Evolutionary conservation across 2,329 filamentous ascomycete species (phyloP), one percentile per base, ranked within the genome.

Genomic region (Fusarium paranaense): DNA sequence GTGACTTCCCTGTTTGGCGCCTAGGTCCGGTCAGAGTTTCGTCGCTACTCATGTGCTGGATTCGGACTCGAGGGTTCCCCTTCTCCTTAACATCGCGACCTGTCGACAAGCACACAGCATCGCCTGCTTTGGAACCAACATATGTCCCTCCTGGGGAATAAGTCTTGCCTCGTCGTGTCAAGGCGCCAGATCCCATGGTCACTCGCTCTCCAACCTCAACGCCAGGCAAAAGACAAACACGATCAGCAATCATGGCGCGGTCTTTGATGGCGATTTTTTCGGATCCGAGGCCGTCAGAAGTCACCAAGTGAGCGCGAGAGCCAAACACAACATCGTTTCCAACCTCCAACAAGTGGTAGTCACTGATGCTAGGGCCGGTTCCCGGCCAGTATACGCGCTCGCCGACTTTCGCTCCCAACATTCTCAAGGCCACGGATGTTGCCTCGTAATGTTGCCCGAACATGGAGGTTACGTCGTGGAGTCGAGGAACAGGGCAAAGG

Each of bases 251-350:
- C 88, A 90, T 90, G 22, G 87, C 84, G 2, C 86, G 81, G 65
- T 87, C 84, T 8, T 81, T 78, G 58, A 90, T 85, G 14, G 79
- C 82, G 56, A 90, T 82, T 10, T 75, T 80, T 16, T 87, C 86
- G 13, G 86, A 87, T 1, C 88, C 86, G 25, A 77, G 80, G 4
- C 84, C 86, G 75, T 90, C 88, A 0, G 87, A 87, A 1, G 87
- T 90, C 33, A 90, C 79, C 0, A 90, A 74, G 65, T 88, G 85
- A 4, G 88, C 86, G 4, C 88, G 84, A 14, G 88, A 90, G 0
- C 89, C 88, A 70, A 90, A 90, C 11, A 90, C 87, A n/a, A 90
- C 88, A 77, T 90, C 86, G 65, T 90, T 85, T 11, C 89, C 89
- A 69, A 90, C 82, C 27, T 90, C 85, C 13, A 90, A 75, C 1